Evolutionary conservation across 352 stramenopile species (phyloP).

Genomic region (Hyaloperonospora brassicae): DNA sequence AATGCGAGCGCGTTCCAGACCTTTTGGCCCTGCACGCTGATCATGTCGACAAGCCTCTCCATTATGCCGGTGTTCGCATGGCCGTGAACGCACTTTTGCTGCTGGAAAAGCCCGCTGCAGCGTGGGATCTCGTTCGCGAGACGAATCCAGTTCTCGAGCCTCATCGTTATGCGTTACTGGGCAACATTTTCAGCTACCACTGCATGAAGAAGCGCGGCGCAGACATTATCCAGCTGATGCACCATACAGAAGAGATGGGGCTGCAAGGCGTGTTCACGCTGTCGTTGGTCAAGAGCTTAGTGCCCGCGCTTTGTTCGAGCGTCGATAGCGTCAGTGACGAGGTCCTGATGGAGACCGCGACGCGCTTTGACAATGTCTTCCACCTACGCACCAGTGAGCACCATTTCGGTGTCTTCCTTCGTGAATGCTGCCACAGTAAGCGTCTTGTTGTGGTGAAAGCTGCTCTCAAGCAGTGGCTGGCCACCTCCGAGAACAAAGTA

Average conservation of each 20-base stretch:
- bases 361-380: conserved; percentile 29
- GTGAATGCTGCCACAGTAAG: conserved; percentile 31
- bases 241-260: conserved; percentile 27
- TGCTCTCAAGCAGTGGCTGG: conserved; percentile 27
- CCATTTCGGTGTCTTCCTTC: conserved; percentile 33
- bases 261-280: conserved; percentile 27
- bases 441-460: conserved; percentile 25
- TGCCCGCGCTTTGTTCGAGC: conserved; percentile 32
- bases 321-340: conserved; percentile 31
- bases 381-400: conserved; percentile 27
- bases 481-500: conserved; percentile 12
- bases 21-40: conserved; percentile 32
- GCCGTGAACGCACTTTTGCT: conserved; percentile 48
- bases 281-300: conserved; percentile 29
- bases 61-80: conserved; percentile 38
- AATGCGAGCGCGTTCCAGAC: conserved; percentile 38
- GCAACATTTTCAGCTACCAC: conserved; percentile 46
- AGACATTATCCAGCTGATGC: conserved; percentile 30
- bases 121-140: conserved; percentile 34
- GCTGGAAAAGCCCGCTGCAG: conserved; percentile 33
- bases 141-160: conserved; percentile 21
- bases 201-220: conserved; percentile 26
- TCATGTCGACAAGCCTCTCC: conserved; percentile 24
- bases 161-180: conserved; percentile 24
- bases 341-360: conserved; percentile 26